These are phyloP conservation scores for Volvariella surrecta DNA, from an alignment of 1,284 basidiomycete genomes.

Conservation along the genomic window DNA sequence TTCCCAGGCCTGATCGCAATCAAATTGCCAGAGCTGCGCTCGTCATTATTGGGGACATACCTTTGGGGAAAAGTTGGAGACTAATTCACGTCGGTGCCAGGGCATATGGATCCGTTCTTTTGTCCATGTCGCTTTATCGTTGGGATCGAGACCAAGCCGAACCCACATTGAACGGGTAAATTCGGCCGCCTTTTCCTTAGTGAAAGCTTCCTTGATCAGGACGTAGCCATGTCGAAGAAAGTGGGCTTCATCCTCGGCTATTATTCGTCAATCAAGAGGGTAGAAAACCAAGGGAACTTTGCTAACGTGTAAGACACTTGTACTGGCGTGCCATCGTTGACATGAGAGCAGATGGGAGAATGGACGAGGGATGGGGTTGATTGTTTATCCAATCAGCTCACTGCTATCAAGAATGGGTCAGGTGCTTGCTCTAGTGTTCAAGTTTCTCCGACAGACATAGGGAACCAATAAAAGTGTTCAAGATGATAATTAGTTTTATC, in stretches of 20 bases:
- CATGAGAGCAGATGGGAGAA: background rate
- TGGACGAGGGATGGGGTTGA: background rate
- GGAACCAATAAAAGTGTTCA: no score
- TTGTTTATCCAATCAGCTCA: no score
- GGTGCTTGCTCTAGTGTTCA: no score
- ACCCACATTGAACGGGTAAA: constrained; percentile 44
- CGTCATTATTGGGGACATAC: constrained; percentile 17
- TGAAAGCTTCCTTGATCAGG: constrained; percentile 45
- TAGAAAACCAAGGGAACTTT: background rate
- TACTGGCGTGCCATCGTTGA: constrained; percentile 15
- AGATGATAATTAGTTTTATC: no score
- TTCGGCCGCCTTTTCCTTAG: constrained; percentile 37
- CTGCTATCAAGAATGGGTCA: no score
- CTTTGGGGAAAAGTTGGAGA: constrained; percentile 45
- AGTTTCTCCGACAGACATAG: no score
- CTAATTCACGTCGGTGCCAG: constrained; percentile 32
- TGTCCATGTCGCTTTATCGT: constrained; percentile 46
- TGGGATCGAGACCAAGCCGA: constrained; percentile 41
- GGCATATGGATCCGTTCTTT: constrained; percentile 52
- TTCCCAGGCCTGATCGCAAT: constrained; percentile 44
- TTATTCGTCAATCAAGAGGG: constrained; percentile 1
- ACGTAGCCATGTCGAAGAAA: constrained; percentile 50
- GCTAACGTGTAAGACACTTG: constrained; percentile 19
- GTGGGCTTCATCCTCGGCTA: constrained; percentile 38
- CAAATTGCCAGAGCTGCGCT: background rate